Percentiles rank a stretch among this genome's conserved stretches.
Conservation (phyloP, 2,329 filamentous ascomycete genomes). For the Botrytis sinoallii region DNA sequence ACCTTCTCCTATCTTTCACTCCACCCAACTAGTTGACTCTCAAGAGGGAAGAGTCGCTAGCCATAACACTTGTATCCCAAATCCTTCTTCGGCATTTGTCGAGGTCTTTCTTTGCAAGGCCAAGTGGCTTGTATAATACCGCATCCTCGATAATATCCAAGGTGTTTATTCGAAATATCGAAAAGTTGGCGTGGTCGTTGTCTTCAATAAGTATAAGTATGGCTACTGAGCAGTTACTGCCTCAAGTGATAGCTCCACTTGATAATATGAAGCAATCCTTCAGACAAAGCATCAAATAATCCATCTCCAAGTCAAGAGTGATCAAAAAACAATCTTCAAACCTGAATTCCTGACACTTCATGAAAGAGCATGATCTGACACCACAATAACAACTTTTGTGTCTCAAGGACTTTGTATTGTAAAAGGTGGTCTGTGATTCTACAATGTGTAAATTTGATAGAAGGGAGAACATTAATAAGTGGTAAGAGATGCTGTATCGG, state of each 20-base stretch:
- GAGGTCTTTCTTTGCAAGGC: background rate
- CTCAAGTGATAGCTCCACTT: background rate
- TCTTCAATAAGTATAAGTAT: background rate
- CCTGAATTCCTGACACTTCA: background rate
- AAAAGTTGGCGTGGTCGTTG: background rate
- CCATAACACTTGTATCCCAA: background rate
- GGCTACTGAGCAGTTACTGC: fast-evolving
- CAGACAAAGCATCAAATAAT: background rate
- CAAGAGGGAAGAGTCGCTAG: background rate
- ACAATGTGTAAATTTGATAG: background rate
- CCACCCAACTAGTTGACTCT: background rate
- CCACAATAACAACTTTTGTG: background rate
- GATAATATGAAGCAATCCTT: no score
- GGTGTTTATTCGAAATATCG: background rate
- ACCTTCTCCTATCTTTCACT: background rate
- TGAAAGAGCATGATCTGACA: background rate
- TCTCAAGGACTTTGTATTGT: background rate
- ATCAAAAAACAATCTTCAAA: background rate
- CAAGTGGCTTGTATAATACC: background rate
- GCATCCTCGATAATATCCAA: background rate
- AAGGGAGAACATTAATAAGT: background rate
- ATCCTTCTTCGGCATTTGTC: background rate
- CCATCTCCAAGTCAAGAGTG: background rate
- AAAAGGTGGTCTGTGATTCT: background rate
- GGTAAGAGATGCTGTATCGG: background rate